These are phyloP conservation scores for Alectoria sarmentosa DNA, from an alignment of 495 filamentous ascomycete genomes.

Conservation along the genomic window DNA sequence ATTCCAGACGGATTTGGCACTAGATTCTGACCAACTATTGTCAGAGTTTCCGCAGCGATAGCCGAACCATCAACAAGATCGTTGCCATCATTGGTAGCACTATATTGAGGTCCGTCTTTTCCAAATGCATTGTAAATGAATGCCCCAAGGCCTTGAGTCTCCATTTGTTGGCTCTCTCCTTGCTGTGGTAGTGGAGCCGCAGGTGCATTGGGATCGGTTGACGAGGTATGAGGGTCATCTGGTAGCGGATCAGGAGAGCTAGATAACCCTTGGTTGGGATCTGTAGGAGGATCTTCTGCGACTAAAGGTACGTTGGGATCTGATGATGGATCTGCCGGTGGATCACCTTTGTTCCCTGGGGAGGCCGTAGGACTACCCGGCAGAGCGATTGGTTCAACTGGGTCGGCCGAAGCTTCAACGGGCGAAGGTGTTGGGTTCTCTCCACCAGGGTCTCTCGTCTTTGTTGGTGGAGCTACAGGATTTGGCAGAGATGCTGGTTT, in stretches of 20 bases:
- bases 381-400: background rate
- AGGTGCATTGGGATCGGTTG: background rate
- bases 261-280: background rate
- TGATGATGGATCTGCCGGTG: background rate
- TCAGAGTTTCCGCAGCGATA: background rate
- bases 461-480: background rate
- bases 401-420: background rate
- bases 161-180: too few relatives aligned
- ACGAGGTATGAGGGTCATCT: background rate
- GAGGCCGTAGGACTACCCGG: background rate
- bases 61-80: background rate
- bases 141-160: constrained; percentile 1
- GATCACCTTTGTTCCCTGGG: background rate
- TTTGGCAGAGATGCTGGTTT: background rate
- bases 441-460: too few relatives aligned
- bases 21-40: background rate
- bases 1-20: constrained; percentile 11
- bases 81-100: background rate
- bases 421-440: background rate
- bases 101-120: background rate
- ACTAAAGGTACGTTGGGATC: background rate
- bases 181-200: too few relatives aligned
- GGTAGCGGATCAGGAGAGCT: background rate
- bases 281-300: background rate
- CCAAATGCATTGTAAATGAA: constrained; percentile 8